Base-by-base conservation (phyloP, 139 green algal genomes). In the Limnomonas spitsbergensis region DNA sequence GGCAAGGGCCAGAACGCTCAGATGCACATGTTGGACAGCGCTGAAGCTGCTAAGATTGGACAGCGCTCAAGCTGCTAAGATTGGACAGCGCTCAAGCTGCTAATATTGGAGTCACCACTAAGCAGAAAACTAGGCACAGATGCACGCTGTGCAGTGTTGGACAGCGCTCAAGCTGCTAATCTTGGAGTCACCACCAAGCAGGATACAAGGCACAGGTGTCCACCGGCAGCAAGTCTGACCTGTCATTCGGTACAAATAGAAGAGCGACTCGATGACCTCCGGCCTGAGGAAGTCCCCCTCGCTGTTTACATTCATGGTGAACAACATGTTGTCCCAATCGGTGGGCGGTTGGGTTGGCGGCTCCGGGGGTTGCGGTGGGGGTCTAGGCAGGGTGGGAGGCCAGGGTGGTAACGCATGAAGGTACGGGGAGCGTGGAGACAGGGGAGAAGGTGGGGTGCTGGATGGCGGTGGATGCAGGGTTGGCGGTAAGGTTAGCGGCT, bases 231-330 rank as follows among this genome's bases (percentile, higher is more conserved):
- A 29, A 20, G 20, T 61, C 20, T 32, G 7, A 32, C 56, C 56
- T 70, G 56, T 97, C 0, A 90, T 86, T 27, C 90, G 85, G 80
- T 87, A 95, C 38, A 97, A 78, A 42, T 95, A 84, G 83, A 95
- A 97, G 9, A 97, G 82, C 3, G 82, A 90, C 87, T 97, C 93
- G 35, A 93, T 82, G 0, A 92, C 87, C 83, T 97, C 93, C 0
- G 93, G 93, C 4, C 93, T 85, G 78, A 97, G 84, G 73, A 95
- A 85, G 79, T 94, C 94, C 54, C 89, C 37, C 0, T 29, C 1
- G 38, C 47, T 73, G n/a, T 40, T 37, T 0, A 68, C 56, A 39
- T 9, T 0, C 7, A 86, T 53, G 9, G 0, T 67, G 53, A 80
- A 81, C 27, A 3, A 34, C 29, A 69, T 3, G 9, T 32, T 40